Base-by-base conservation (phyloP, 2,329 filamentous ascomycete genomes). In the Phyllachora maydis region DNA sequence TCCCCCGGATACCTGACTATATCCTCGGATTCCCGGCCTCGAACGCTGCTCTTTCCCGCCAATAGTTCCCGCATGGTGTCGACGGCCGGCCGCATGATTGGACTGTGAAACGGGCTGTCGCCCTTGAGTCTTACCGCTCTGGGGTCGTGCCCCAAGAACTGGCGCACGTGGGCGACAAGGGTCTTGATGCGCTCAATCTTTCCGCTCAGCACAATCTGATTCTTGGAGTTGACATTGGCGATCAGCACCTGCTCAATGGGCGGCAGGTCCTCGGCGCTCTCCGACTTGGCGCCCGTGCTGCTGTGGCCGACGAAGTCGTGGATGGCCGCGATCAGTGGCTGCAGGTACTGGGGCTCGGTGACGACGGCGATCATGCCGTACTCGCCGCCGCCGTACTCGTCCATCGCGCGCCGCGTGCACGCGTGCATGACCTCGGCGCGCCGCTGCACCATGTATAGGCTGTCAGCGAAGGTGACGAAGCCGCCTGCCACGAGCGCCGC, bases 321-420 rank as follows among this genome's bases (percentile, higher is more conserved):
- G 29, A 92, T 78, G 3, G 75, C 70, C 26, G 59, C 57, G 28
- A 91, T 65, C 25, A 93, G 56, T 4, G 56, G 46, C 8, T 56
- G 48, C 28, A 93, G 60, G 41, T 81, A 76, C 32, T 71, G 63
- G 4, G 79, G 73, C 41, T 93, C 82, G 28, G 81, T 91, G 6
- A 95, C 73, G 8, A 93, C 54, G 4, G 85, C 85, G 13, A 93
- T 71, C 85, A 95, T 95, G 40, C 85, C 85, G 39, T 90, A 88
- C 36, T 82, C 76, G 32, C 77, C 76, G n/a, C n/a, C n/a, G 26
- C 77, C 77, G 32, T 71, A 68, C 30, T 65, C 49, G 30, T 67
- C 57, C 8, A 62, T 55, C 4, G 78, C 77, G 13, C 60, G 53
- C 34, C 52, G 52, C 6, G 77, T 82, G 35, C 78, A 83, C 21